Conservation (phyloP, 768 basidiomycete species). For the Mycena pura region DNA sequence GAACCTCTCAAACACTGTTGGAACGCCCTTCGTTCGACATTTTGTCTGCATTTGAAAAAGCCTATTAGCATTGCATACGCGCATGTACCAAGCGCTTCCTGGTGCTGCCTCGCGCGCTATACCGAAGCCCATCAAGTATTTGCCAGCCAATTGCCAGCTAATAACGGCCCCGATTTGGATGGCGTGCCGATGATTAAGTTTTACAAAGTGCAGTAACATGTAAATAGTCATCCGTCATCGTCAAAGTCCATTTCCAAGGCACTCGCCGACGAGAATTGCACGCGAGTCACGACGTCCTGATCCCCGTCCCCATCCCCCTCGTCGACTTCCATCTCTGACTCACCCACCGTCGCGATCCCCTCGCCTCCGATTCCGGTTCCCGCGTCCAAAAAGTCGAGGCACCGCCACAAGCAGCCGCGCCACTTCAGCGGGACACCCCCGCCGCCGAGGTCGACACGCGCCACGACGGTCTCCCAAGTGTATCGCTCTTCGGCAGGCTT, state of each 20-base stretch:
- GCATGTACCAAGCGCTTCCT: no score
- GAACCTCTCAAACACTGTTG: no score
- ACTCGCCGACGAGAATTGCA: constrained; percentile 1
- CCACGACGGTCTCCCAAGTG: constrained; percentile 67
- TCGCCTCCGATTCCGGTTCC: constrained; percentile 8
- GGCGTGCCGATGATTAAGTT: no score
- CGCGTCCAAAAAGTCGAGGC: constrained; percentile 63
- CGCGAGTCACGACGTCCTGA: constrained; percentile 5
- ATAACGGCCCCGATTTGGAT: no score
- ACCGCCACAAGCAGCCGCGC: constrained; percentile 71
- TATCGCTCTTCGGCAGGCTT: constrained; percentile 65
- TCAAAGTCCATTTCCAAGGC: constrained; percentile 22
- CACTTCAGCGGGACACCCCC: constrained; percentile 67
- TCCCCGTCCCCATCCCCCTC: constrained; percentile 13
- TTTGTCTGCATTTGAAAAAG: no score
- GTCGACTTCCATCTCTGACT: constrained; percentile 22
- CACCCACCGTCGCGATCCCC: neutral
- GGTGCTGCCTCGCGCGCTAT: no score
- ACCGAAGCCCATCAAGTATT: no score
- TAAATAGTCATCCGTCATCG: constrained; percentile 2
- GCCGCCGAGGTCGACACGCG: constrained; percentile 58
- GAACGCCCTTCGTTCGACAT: no score
- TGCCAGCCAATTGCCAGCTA: no score
- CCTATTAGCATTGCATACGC: no score
- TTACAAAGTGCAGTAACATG: no score